Conservation (phyloP, 345 rosid species). For the Corchorus capsularis region DNA sequence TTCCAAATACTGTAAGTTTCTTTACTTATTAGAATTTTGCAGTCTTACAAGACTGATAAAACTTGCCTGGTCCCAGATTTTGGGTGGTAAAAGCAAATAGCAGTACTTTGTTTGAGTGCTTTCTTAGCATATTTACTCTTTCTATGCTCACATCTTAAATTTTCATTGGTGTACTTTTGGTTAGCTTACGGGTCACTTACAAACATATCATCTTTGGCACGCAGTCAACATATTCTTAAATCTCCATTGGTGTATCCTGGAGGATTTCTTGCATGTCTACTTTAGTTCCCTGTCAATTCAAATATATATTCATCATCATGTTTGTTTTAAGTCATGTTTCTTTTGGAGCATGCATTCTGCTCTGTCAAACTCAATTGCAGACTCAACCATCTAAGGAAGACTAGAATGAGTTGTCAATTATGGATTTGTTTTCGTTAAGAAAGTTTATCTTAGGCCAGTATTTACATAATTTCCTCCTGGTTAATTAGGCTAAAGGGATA, state of each 20-base stretch:
- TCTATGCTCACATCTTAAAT: neutral
- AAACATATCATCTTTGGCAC: neutral
- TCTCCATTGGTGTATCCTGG: neutral
- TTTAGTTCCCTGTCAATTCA: neutral
- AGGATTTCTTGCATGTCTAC: neutral
- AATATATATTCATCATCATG: neutral
- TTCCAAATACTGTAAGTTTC: slow-evolving; percentile 83
- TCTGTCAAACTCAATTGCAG: slow-evolving; percentile 1
- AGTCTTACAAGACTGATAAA: neutral
- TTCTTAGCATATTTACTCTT: neutral
- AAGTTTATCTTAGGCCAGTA: slow-evolving; percentile 1
- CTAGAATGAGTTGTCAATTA: neutral
- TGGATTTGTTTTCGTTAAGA: neutral
- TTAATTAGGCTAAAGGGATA: slow-evolving; percentile 16
- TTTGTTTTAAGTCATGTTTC: neutral
- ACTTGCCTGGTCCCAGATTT: neutral
- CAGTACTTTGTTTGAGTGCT: neutral
- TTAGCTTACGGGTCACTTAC: neutral
- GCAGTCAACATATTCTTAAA: neutral
- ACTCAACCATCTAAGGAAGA: neutral
- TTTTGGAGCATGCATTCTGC: slow-evolving; percentile 4
- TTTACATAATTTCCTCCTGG: neutral
- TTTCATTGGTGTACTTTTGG: neutral
- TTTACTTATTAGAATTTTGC: neutral
- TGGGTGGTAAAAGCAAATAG: neutral